Conservation (phyloP, 352 stramenopile species). For the Pythium chondricola region DNA sequence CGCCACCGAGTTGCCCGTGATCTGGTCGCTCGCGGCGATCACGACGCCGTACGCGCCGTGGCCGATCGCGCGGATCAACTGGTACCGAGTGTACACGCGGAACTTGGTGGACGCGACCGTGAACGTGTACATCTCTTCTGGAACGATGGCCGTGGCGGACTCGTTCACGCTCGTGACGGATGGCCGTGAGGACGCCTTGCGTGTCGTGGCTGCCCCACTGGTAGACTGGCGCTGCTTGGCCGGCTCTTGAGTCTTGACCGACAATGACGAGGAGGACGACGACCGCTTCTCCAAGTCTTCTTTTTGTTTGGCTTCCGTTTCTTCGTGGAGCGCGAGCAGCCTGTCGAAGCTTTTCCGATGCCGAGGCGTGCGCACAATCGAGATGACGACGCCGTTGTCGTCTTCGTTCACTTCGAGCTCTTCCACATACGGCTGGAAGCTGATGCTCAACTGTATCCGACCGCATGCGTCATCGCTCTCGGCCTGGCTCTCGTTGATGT, state of each 20-base stretch:
- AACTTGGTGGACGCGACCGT: slow-evolving; percentile 81
- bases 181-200: not conserved
- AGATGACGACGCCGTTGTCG: slow-evolving; percentile 18
- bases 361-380: slow-evolving; percentile 22
- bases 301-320: slow-evolving; percentile 48
- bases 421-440: slow-evolving; percentile 61
- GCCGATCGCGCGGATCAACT: slow-evolving; percentile 76
- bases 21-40: slow-evolving; percentile 73
- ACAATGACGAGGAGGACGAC: slow-evolving; percentile 5
- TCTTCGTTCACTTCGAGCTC: slow-evolving; percentile 36
- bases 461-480: slow-evolving; percentile 46
- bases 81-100: slow-evolving; percentile 74
- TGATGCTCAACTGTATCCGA: slow-evolving; percentile 71
- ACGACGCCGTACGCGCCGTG: slow-evolving; percentile 78
- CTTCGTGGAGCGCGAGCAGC: slow-evolving; percentile 63
- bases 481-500: slow-evolving; percentile 7
- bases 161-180: not conserved
- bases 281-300: slow-evolving; percentile 28
- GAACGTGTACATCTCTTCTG: slow-evolving; percentile 80
- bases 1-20: slow-evolving; percentile 73
- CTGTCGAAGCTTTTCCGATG: slow-evolving; percentile 77
- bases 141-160: slow-evolving; percentile 7
- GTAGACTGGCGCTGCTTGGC: too few species aligned
- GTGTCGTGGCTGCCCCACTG: not conserved
- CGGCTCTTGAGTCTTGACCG: not conserved